These are phyloP conservation scores for Populus simonii DNA, from an alignment of 345 rosid genomes.

Conservation along the genomic window DNA sequence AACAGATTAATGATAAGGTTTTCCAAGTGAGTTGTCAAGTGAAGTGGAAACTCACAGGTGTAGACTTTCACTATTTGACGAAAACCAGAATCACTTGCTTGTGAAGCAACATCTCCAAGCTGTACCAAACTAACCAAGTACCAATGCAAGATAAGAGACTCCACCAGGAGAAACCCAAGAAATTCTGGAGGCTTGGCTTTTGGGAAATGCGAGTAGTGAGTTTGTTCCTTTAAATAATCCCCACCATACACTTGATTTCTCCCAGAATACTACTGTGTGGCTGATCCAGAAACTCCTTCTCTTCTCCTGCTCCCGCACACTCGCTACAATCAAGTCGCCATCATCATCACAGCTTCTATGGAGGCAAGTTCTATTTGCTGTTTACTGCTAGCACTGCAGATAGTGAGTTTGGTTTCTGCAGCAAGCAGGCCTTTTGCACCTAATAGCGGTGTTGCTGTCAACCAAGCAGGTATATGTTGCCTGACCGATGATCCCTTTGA, in stretches of 20 bases:
- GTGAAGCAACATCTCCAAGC: slow-evolving; percentile 28
- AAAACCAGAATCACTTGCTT: slow-evolving; percentile 31
- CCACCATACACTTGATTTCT: background rate
- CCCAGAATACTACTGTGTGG: slow-evolving; percentile 1
- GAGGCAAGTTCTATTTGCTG: slow-evolving; percentile 26
- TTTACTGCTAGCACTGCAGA: slow-evolving; percentile 40
- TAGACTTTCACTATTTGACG: slow-evolving; percentile 9
- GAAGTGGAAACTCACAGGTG: slow-evolving; percentile 1
- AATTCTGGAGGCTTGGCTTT: slow-evolving; percentile 4
- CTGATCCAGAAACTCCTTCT: slow-evolving; percentile 1
- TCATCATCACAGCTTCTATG: slow-evolving; percentile 34
- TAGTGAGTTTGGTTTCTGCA: slow-evolving; percentile 41
- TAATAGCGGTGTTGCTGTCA: slow-evolving; percentile 27
- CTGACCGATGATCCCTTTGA: background rate
- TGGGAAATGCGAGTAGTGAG: slow-evolving; percentile 29
- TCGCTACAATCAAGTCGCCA: background rate
- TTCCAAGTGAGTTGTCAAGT: slow-evolving; percentile 30
- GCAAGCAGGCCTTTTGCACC: slow-evolving; percentile 49
- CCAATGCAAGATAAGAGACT: slow-evolving; percentile 10
- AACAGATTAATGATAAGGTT: slow-evolving; percentile 2
- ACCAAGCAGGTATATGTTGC: slow-evolving; percentile 45
- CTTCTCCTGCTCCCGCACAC: background rate
- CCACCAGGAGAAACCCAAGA: slow-evolving; percentile 28
- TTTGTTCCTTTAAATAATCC: slow-evolving; percentile 4
- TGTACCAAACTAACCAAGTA: background rate